Conservation (phyloP, 2,329 filamentous ascomycete genomes). For the Sporothrix phasma region DNA sequence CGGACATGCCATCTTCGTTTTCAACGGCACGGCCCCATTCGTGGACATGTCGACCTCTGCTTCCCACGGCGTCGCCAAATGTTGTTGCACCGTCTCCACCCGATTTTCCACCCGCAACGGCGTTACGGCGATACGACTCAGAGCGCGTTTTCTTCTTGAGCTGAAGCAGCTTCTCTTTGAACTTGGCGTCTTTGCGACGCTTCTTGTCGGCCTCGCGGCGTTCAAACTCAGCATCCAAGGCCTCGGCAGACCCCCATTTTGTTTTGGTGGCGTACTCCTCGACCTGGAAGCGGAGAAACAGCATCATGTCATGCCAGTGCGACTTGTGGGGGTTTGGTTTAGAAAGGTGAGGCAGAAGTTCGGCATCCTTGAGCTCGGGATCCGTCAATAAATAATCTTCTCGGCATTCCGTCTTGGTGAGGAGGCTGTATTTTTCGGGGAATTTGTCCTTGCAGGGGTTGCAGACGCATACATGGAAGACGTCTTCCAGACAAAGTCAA, state of each 20-base stretch:
- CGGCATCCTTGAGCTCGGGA: constrained; percentile 79
- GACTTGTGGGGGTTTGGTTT: constrained; percentile 91
- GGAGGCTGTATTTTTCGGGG: constrained; percentile 85
- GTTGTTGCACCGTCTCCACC: constrained; percentile 34
- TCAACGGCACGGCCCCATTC: constrained; percentile 69
- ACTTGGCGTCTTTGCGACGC: constrained; percentile 78
- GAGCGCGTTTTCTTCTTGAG: constrained; percentile 89
- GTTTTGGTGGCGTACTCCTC: constrained; percentile 83
- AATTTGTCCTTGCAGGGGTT: constrained; percentile 75
- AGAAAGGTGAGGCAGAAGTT: constrained; percentile 76
- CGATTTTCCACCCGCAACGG: constrained; percentile 34
- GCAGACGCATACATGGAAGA: constrained; percentile 69
- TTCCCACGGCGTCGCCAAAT: constrained; percentile 70
- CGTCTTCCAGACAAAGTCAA: constrained; percentile 91
- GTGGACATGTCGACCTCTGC: constrained; percentile 69
- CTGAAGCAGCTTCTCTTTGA: constrained; percentile 78
- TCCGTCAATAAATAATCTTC: constrained; percentile 95
- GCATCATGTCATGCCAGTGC: constrained; percentile 98
- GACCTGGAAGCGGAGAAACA: constrained; percentile 87
- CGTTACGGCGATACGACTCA: constrained; percentile 72
- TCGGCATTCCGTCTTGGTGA: constrained; percentile 93
- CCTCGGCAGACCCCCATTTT: constrained; percentile 86
- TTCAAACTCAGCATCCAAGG: constrained; percentile 80
- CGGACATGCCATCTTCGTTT: constrained; percentile 60
- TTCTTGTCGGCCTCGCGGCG: constrained; percentile 71